Evolutionary conservation across 768 basidiomycete species (phyloP).

Genomic region (Sporobolomyces phaffii): DNA sequence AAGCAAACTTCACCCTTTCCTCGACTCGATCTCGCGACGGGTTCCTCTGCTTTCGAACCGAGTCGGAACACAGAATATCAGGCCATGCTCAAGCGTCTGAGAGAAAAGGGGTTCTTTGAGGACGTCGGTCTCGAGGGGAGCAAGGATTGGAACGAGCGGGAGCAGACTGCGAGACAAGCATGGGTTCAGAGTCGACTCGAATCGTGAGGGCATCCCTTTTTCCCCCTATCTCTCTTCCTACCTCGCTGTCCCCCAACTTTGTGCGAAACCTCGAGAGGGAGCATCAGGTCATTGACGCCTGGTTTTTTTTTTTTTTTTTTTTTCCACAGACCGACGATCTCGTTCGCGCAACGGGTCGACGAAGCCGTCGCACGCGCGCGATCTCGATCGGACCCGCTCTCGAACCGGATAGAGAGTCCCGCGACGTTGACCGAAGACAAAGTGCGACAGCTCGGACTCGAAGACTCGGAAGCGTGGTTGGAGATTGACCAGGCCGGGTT

Average conservation of each 20-base stretch:
- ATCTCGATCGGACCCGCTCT: slow-evolving; percentile 25
- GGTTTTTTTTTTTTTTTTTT: slow-evolving; percentile 47
- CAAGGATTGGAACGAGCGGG: slow-evolving; percentile 64
- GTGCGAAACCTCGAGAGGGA: too few species aligned
- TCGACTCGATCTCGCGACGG: not conserved
- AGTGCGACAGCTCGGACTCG: slow-evolving; percentile 45
- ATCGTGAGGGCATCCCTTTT: slow-evolving; percentile 56
- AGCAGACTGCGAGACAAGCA: slow-evolving; percentile 61
- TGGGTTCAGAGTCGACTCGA: slow-evolving; percentile 56
- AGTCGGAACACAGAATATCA: slow-evolving; percentile 40
- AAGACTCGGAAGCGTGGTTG: slow-evolving; percentile 82
- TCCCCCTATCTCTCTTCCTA: not conserved
- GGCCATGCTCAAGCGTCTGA: not conserved
- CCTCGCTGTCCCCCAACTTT: too few species aligned
- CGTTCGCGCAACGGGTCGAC: slow-evolving; percentile 71
- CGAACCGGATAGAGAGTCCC: slow-evolving; percentile 38
- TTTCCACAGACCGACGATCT: slow-evolving; percentile 57
- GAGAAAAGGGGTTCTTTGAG: slow-evolving; percentile 66
- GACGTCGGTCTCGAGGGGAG: slow-evolving; percentile 67
- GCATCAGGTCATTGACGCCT: too few species aligned
- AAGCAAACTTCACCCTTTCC: slow-evolving; percentile 60
- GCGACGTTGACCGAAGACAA: not conserved
- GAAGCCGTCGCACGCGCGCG: slow-evolving; percentile 53
- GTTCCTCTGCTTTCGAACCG: not conserved
- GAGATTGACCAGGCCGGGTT: slow-evolving; percentile 43